Base-by-base conservation (phyloP, 192 early-diverging fungal species). In the Paraglomus brasilianum region DNA sequence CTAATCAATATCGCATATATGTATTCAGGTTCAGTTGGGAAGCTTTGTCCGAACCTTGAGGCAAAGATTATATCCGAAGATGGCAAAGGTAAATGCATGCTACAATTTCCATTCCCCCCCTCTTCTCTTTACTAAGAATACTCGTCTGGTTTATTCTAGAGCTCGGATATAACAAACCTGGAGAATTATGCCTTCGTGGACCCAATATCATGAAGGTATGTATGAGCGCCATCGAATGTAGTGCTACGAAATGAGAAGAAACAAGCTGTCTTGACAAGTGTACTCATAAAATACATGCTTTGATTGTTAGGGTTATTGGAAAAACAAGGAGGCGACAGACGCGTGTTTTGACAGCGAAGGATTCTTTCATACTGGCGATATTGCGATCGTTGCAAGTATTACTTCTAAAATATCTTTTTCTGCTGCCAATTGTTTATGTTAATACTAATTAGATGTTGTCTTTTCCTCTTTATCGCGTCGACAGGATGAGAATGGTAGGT, bases 141-240 rank as follows among this genome's bases (percentile, higher is more conserved):
- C 43, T 39, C 51, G 24, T 36, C 22, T 44, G 41, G 44, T 22
- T 45, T 40, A 38, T 8, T 19, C 9, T 56, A 80, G 87, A 86
- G 58, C 64, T 89, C 11, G 82, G 76, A 0, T 60, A 74, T 30
- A 76, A 80, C 44, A 72, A 89, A 58, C 67, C 64, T 0, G 96
- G 95, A 40, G 95, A 98, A 78, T 77, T 98, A 51, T 94, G 90
- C 81, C 72, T 95, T 60, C 85, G 87, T n/a, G 92, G 92, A 0
- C 91, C 93, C 17, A 97, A 91, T 70, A 76, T 96, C 61, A 94
- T 94, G 93, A 87, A 86, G 69, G 30, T 30, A 3, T 30, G 30
- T 30, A 30, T 1, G 71, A 66, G 59, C 15, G n/a, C 39, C 2
- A 17, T 55, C 4, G 5, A 17, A 15, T 71, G 30, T 30, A 49